Base-by-base conservation (phyloP, 306 rosid species). In the Quercus glauca region DNA sequence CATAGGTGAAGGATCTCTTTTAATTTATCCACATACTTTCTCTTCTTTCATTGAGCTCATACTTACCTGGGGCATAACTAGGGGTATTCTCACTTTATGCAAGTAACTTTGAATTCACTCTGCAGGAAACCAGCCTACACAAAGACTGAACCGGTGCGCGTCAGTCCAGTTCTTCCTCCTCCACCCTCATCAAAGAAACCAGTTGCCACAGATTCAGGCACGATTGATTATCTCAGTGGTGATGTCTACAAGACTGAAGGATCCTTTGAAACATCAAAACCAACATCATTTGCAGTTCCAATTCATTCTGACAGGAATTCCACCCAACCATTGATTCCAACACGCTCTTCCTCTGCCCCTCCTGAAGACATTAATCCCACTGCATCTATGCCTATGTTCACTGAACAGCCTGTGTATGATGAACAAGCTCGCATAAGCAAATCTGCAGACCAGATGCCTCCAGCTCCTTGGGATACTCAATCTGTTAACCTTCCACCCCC, bases 171-270 rank as follows among this genome's bases (percentile, higher is more conserved):
- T 78, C 83, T 93, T 85, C 94, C 98, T 60, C 96, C 98, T 61
- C 99, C 96, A 25, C 98, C 98, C 3, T 76, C 98, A 33, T 81
- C 97, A 25, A 88, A 77, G 85, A 90, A 73, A 84, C 97, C 97
- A 7, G 87, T 86, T 74, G 74, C 80, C 78, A 74, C 87, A 49
- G 91, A 88, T 71, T 67, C 92, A 33, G 84, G 92, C 69, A 49
- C 77, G 85, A 79, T 96, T 37, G 99, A 96, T 86, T 96, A 90
- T 85, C 94, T 96, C 72, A 96, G 99, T 55, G 99, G 99, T 2
- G 98, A 93, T 75, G 55, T 83, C 74, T 93, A 93, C 82, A 96
- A 92, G 87, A 79, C 92, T 55, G 91, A 76, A 78, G 91, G 74
- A 78, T 76, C 85, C 45, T 0, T 25, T 14, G 82, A 76, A 76